Base-by-base conservation (phyloP, 345 rosid species). In the Populus alba region DNA sequence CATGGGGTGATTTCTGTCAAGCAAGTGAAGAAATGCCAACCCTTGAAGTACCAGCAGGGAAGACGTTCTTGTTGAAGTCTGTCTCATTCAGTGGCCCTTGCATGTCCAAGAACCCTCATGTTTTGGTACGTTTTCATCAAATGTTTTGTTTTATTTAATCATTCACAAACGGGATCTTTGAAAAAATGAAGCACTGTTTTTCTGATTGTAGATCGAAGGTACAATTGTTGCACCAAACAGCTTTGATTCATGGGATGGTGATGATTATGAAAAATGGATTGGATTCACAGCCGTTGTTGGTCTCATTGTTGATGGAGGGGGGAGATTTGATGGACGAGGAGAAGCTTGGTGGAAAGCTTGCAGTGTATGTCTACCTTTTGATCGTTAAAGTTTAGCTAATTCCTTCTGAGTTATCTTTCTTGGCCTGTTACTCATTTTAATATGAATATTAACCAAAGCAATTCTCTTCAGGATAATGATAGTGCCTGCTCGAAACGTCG, bases 71-170 rank as follows among this genome's bases (percentile, higher is more conserved):
- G 47, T 45, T 82, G 20, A 45, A 18, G 1, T 81, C 80, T 3
- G 0, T 74, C 17, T n/a, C 43, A 0, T 86, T 86, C 39, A 0
- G 11, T 1, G 86, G 88, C 18, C 88, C 88, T 29, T 83, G 83
- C 82, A 81, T 22, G 7, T 72, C 87, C 22, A 70, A 22, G 5
- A 7, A 3, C 3, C 38, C 80, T 37, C 41, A 71, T 27, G 31
- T 80, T 67, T 45, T n/a, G 79, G 84, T 79, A 38, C 31, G n/a
- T 17, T 9, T 61, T 68, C 20, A 25, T 38, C 47, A 6, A 47
- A 15, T 47, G 1, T 47, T 47, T 47, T 47, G 17, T 47, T 47
- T 15, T 0, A 3, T 47, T 0, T 15, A 47, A 47, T 47, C 51
- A 47, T 47, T 47, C 1, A 15, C 18, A 47, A 15, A 15, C 0